Evolutionary conservation across 169 alveolate species (phyloP), one percentile per base, ranked within the genome.

Genomic region (Perkinsus marinus): DNA sequence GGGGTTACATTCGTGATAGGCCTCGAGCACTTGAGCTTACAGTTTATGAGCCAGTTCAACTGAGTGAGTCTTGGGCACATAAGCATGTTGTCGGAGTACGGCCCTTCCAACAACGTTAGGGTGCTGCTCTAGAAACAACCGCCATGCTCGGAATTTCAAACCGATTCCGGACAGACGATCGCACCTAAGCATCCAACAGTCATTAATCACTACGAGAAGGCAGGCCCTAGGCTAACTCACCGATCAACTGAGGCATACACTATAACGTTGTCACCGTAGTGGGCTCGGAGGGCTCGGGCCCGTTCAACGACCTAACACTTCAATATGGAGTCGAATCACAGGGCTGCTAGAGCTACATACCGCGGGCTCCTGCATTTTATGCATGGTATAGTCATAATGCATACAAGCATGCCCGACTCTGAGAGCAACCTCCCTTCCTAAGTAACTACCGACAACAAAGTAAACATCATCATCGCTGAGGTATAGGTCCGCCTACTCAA

Each of bases 401-500:
- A 92, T 68, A 46, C 91, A 91, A 39, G 91, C 94, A 68, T 92
- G 94, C 37, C 93, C 94, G 30, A 92, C 68, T 39, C 93, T 39
- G 36, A 92, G 89, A 7, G 68, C 47, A 68, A 93, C 94, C 38
- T 47, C 57, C 41, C 94, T 17, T 57, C 93, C 94, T 2, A 57
- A 26, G 34, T 57, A 57, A 16, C 79, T 57, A 26, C 3, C 36
- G 46, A 41, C 46, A 41, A 57, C 7, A 16, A 0, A 57, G 22
- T 57, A 30, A 13, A 57, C 37, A 5, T 30, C 34, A 26, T 57
- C 79, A 5, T 13, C 5, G 79, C 37, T 26, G 79, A 30, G 3
- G 89, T n/a, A n/a, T n/a, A n/a, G n/a, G n/a, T n/a, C n/a, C n/a
- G n/a, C 92, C 91, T 91, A 93, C 68, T 93, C 94, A 68, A 93